These are phyloP conservation scores for Cordyceps militaris DNA, from an alignment of 2,329 filamentous ascomycete genomes.

Conservation along the genomic window DNA sequence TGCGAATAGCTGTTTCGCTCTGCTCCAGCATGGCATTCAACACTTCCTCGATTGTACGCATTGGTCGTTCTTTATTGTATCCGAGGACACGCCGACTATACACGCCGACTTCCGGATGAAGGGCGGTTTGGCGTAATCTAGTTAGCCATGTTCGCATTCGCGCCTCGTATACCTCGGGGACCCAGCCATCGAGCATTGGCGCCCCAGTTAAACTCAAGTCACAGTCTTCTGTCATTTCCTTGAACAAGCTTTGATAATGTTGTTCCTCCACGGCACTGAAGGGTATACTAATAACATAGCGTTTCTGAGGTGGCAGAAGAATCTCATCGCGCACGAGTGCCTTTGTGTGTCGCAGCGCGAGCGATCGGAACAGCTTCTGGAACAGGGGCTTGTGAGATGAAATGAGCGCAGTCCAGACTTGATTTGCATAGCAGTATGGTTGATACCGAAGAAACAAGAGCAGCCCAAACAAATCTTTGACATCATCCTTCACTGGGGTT, in stretches of 20 bases:
- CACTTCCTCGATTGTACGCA: slow-evolving; percentile 80
- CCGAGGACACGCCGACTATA: slow-evolving; percentile 59
- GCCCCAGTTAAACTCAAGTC: slow-evolving; percentile 58
- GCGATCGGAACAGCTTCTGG: slow-evolving; percentile 57
- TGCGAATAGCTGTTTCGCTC: slow-evolving; percentile 58
- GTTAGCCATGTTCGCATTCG: slow-evolving; percentile 75
- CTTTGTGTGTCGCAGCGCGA: slow-evolving; percentile 83
- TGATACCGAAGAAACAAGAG: slow-evolving; percentile 73
- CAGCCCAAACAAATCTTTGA: slow-evolving; percentile 71
- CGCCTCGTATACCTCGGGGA: slow-evolving; percentile 56
- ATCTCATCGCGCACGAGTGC: slow-evolving; percentile 72
- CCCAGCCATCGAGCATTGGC: slow-evolving; percentile 56
- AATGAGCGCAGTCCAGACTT: slow-evolving; percentile 63
- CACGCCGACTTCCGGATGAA: slow-evolving; percentile 76
- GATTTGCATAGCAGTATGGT: slow-evolving; percentile 60
- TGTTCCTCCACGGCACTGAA: slow-evolving; percentile 90
- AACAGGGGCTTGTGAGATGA: slow-evolving; percentile 57
- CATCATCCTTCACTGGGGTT: slow-evolving; percentile 76
- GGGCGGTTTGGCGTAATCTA: slow-evolving; percentile 69
- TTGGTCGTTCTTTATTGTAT: slow-evolving; percentile 53
- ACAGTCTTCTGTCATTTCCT: slow-evolving; percentile 65
- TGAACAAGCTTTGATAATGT: slow-evolving; percentile 71
- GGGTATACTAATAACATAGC: slow-evolving; percentile 80
- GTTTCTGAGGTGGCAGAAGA: slow-evolving; percentile 70
- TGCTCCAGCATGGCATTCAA: slow-evolving; percentile 88